Base-by-base conservation (phyloP, 805 yeast genomes). In the Kurtzmaniella fragi region DNA sequence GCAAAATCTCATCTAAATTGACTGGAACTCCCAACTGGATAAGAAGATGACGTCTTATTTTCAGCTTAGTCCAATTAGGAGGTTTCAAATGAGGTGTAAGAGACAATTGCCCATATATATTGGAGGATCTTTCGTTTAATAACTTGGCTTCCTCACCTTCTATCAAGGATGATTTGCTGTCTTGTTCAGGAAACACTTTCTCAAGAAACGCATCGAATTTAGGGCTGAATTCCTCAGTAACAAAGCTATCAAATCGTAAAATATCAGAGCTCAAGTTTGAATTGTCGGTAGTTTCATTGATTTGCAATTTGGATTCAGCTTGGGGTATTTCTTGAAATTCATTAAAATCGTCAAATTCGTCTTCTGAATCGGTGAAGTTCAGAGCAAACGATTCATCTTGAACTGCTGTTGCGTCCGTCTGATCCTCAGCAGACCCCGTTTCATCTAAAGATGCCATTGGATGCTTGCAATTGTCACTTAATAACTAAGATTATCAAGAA, bases 1-100 rank as follows among this genome's bases (percentile, higher is more conserved):
- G 25, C 3, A 44, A 46, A 15, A 67, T 34, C 42, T 81, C 84
- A 55, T 82, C 88, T 12, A 82, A 62, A 49, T 82, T 82, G 31
- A 84, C 74, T 0, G 95, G 95, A 2, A 87, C 73, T 1, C 90
- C 89, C 32, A 87, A 62, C 23, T 79, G 73, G 14, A 81, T 64
- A 26, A 84, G 64, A 26, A 87, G 58, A 47, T 76, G 78, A 48
- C 83, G 75, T 37, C 89, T 74, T 17, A 84, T 71, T 14, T 78
- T 67, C 53, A 85, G 81, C 39, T 71, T 71, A 32, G 72, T 74
- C 95, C 95, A 87, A 42, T 80, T 80, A 13, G 80, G 71, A 1
- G 82, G 84, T 23, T 70, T 71, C 27, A 77, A 56, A 35, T 70
- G 68, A 0, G 80, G 78, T 12, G 67, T 42, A 8, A 64, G 62